Conservation (phyloP, 129 eudicot genomes). For the Silybum marianum region DNA sequence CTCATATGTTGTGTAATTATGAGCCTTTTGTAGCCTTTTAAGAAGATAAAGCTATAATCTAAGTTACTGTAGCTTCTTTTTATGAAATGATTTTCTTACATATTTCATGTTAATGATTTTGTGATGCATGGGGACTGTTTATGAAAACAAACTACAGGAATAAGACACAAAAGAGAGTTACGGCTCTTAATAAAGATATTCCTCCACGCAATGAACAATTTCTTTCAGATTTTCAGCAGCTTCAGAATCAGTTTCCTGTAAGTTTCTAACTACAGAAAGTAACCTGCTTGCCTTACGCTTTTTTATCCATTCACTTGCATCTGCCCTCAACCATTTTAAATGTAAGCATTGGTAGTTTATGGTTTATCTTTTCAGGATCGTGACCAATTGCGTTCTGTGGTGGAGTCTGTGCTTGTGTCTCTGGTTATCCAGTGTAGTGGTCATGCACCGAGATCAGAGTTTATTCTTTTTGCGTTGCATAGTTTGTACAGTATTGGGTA, state of each 20-base stretch:
- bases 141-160: constrained; percentile 47
- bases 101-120: neutral
- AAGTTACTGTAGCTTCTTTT: neutral
- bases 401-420: constrained; percentile 84
- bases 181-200: constrained; percentile 67
- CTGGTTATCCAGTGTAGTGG: constrained; percentile 86
- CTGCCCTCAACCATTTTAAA: neutral
- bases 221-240: constrained; percentile 70
- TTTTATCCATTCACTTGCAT: neutral
- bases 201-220: constrained; percentile 83
- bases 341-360: neutral
- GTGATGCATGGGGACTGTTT: constrained; percentile 4
- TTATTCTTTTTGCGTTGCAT: constrained; percentile 83
- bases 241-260: constrained; percentile 73
- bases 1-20: neutral
- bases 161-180: constrained; percentile 81
- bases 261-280: constrained; percentile 20
- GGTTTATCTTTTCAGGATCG: neutral
- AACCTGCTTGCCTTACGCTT: neutral
- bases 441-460: constrained; percentile 95
- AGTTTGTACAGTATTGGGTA: constrained; percentile 69
- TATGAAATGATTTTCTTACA: neutral
- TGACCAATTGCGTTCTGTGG: constrained; percentile 66
- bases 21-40: neutral
- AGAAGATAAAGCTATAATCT: neutral